Evolutionary conservation across 345 rosid species (phyloP).

Genomic region (Erucastrum elatum): DNA sequence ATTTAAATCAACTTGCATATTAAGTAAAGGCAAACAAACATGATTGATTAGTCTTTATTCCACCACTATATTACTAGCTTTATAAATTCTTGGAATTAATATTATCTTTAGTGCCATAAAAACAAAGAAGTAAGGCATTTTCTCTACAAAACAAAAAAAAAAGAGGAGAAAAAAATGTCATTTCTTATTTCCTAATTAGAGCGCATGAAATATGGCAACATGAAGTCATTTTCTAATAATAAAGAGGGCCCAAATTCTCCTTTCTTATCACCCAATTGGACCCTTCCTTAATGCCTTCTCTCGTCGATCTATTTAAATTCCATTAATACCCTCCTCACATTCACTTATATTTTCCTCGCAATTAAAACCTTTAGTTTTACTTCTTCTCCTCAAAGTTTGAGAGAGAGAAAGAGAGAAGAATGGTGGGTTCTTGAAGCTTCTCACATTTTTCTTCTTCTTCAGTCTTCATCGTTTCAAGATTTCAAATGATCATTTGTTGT

Average conservation of each 20-base stretch:
- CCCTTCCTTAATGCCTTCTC: conserved; percentile 19
- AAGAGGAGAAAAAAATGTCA: background rate
- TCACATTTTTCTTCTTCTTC: background rate
- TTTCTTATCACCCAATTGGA: conserved; percentile 46
- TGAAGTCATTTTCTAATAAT: conserved; percentile 54
- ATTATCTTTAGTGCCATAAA: conserved; percentile 33
- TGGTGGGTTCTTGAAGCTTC: conserved; percentile 63
- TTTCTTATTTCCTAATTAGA: conserved; percentile 21
- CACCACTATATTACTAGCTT: conserved; percentile 41
- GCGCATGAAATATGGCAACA: conserved; percentile 22
- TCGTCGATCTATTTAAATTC: conserved; percentile 44
- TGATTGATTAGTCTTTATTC: conserved; percentile 44
- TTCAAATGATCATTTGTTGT: conserved; percentile 10
- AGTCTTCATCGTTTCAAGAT: conserved; percentile 17
- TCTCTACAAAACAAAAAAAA: background rate
- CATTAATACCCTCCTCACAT: conserved; percentile 42
- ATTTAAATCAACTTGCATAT: conserved; percentile 34
- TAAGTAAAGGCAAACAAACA: conserved; percentile 41
- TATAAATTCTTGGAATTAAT: conserved; percentile 30
- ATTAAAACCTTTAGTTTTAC: background rate
- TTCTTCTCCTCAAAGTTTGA: conserved; percentile 37
- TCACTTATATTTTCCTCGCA: conserved; percentile 31
- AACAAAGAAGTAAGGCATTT: conserved; percentile 26
- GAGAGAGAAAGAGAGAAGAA: conserved; percentile 42
- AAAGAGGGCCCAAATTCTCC: conserved; percentile 41